Conservation (phyloP, 2,329 filamentous ascomycete genomes). For the Thermothelomyces thermophilus region DNA sequence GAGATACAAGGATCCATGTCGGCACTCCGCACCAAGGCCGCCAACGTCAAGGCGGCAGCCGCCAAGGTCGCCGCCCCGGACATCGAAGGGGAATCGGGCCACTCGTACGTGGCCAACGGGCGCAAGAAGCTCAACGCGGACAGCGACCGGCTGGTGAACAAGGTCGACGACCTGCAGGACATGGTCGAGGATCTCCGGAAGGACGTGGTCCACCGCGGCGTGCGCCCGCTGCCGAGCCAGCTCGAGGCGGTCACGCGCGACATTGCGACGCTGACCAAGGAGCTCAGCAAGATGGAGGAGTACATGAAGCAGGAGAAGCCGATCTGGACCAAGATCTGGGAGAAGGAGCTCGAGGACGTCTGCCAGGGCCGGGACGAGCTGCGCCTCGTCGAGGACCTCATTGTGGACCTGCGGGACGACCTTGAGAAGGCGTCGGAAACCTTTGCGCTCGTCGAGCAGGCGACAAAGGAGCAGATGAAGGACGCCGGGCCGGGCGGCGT, state of each 20-base stretch:
- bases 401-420: constrained; percentile 87
- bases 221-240: constrained; percentile 83
- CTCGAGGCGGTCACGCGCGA: constrained; percentile 86
- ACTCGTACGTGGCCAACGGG: constrained; percentile 75
- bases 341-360: constrained; percentile 91
- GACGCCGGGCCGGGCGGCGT: constrained; percentile 49
- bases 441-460: constrained; percentile 91
- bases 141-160: constrained; percentile 81
- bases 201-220: constrained; percentile 88
- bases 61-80: constrained; percentile 64
- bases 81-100: constrained; percentile 70
- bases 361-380: constrained; percentile 93
- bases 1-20: constrained; percentile 87
- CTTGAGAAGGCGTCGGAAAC: constrained; percentile 91
- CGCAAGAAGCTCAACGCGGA: constrained; percentile 83
- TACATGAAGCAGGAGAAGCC: constrained; percentile 89
- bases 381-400: constrained; percentile 91
- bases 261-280: constrained; percentile 70
- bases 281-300: constrained; percentile 90
- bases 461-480: constrained; percentile 95
- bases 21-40: constrained; percentile 72
- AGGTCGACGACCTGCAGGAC: constrained; percentile 96
- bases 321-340: constrained; percentile 98
- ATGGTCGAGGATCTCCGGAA: constrained; percentile 94
- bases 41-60: constrained; percentile 69